Evolutionary conservation across 2,329 filamentous ascomycete genomes (phyloP), one percentile per base, ranked within the genome.

Genomic region (Aureobasidium sp.): DNA sequence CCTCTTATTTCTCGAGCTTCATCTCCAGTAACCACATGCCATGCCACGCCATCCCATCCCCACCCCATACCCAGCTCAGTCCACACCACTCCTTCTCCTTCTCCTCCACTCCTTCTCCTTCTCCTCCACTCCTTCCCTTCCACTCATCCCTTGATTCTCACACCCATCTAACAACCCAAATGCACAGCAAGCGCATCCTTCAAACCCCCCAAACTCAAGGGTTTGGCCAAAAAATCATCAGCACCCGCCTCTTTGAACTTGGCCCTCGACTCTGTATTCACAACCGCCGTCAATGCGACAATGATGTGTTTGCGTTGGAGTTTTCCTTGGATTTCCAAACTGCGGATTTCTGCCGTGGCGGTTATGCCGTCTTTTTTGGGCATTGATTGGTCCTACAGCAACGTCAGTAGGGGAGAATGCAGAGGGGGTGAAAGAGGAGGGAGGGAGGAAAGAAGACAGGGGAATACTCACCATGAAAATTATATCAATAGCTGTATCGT

Each of bases 241-340:
- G 66, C 68, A 3, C 68, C 68, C 10, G 55, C 67, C 36, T 67
- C 67, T 18, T 60, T 48, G 64, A 68, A 69, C 4, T 33, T 61
- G 4, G 43, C 45, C 20, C 63, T 40, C 1, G 66, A 63, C 18
- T 60, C 50, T 23, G 60, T 50, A 10, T 63, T 66, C 8, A 62
- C 68, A 4, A 67, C 66, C 27, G 67, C 68, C 25, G 68, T 69
- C 47, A 69, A 36, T 2, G 68, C 68, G 16, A 69, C 64, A 31
- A 69, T 67, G 4, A 61, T 60, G 15, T 55, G 54, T 62, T 53
- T 54, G 13, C 62, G 20, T 23, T 58, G 40, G 4, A 69, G 38
- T 23, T 45, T 50, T 13, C 48, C 67, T 8, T 20, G 10, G 4
- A 23, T 20, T 50, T 67, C 66, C 15, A 67, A 36, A 2, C 48